A percentile compares a stretch with the other conserved stretches of the same genome.
These are phyloP conservation scores for Cladophialophora exuberans DNA, from an alignment of 2,329 filamentous ascomycete genomes.

Conservation along the genomic window DNA sequence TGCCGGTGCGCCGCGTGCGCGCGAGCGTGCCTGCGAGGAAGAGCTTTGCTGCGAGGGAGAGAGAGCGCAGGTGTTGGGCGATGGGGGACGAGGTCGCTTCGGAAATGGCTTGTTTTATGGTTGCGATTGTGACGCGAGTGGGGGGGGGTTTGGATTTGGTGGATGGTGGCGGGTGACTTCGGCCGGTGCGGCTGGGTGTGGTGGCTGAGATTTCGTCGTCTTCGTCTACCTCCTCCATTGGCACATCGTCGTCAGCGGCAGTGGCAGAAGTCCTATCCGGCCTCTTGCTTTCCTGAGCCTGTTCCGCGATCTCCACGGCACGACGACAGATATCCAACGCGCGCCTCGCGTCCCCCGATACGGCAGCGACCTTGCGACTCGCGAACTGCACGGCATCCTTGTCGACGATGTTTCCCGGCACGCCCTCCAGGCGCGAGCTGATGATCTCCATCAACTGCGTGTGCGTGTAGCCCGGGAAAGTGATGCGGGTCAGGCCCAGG, in stretches of 20 bases:
- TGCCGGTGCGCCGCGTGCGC: slow-evolving; percentile 77
- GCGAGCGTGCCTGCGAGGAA: slow-evolving; percentile 82
- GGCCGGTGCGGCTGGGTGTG: slow-evolving; percentile 45
- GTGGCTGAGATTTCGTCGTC: slow-evolving; percentile 39
- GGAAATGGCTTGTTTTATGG: slow-evolving; percentile 90
- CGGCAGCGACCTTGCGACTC: slow-evolving; percentile 92
- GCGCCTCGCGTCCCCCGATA: slow-evolving; percentile 89
- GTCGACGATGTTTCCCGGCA: slow-evolving; percentile 87
- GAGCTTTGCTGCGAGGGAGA: slow-evolving; percentile 81
- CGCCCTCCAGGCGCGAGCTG: slow-evolving; percentile 84
- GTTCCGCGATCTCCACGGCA: slow-evolving; percentile 91
- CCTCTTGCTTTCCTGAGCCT: slow-evolving; percentile 55
- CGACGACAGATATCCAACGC: slow-evolving; percentile 93
- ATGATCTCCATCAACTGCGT: slow-evolving; percentile 98
- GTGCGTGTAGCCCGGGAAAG: slow-evolving; percentile 95
- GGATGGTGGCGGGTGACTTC: slow-evolving; percentile 20
- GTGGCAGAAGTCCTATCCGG: slow-evolving; percentile 45
- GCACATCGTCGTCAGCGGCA: no score
- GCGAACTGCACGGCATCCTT: slow-evolving; percentile 95
- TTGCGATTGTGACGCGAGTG: slow-evolving; percentile 88
- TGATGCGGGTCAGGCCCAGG: slow-evolving; percentile 86
- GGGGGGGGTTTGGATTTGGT: slow-evolving; percentile 27
- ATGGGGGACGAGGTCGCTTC: slow-evolving; percentile 92
- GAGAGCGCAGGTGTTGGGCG: slow-evolving; percentile 81
- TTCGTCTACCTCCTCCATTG: slow-evolving; percentile 37